These are phyloP conservation scores for Nakazawaea holstii DNA, from an alignment of 805 yeast genomes.

Conservation along the genomic window DNA sequence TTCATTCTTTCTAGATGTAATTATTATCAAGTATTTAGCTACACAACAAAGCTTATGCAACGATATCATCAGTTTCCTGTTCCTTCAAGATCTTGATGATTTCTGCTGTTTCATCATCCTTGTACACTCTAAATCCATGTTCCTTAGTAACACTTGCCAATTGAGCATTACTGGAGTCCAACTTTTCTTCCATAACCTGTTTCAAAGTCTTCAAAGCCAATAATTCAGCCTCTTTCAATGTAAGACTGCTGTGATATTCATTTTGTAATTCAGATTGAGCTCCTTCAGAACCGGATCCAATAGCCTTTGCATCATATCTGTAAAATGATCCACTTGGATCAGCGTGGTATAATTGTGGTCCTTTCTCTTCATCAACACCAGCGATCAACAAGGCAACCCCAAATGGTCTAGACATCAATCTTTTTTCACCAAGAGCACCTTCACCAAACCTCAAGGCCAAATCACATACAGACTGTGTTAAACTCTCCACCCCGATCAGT, in stretches of 20 bases:
- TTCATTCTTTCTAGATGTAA: neutral
- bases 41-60: neutral
- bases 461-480: slow-evolving; percentile 96
- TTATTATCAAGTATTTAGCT: too few species aligned
- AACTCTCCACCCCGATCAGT: slow-evolving; percentile 83
- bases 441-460: slow-evolving; percentile 95
- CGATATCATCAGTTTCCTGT: slow-evolving; percentile 47
- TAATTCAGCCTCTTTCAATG: slow-evolving; percentile 88
- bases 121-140: slow-evolving; percentile 80
- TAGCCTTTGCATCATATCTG: slow-evolving; percentile 97
- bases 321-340: slow-evolving; percentile 99
- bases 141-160: slow-evolving; percentile 87
- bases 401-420: slow-evolving; percentile 96
- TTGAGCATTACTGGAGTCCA: slow-evolving; percentile 93
- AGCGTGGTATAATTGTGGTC: slow-evolving; percentile 96
- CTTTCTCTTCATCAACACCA: slow-evolving; percentile 87
- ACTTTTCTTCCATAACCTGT: slow-evolving; percentile 98
- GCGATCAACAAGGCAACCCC: slow-evolving; percentile 97
- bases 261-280: slow-evolving; percentile 97
- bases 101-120: slow-evolving; percentile 75
- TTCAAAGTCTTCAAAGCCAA: slow-evolving; percentile 83
- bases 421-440: slow-evolving; percentile 93
- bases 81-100: slow-evolving; percentile 75
- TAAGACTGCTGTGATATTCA: slow-evolving; percentile 89
- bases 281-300: slow-evolving; percentile 98